These are phyloP conservation scores for Saturnispora kantuleensis DNA, from an alignment of 805 yeast species.

Conservation along the genomic window DNA sequence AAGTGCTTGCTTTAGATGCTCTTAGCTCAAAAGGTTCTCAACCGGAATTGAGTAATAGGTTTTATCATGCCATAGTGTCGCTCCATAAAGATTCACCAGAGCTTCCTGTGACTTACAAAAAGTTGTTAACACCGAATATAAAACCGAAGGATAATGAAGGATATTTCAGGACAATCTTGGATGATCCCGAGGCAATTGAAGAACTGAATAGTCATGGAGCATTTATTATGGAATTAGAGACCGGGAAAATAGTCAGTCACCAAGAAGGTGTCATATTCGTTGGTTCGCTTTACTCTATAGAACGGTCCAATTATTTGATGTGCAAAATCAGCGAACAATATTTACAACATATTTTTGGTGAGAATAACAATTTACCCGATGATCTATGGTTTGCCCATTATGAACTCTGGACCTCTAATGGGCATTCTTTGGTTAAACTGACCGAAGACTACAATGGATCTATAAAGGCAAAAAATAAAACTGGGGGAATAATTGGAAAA, in stretches of 20 bases:
- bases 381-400: conserved; percentile 30
- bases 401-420: conserved; percentile 42
- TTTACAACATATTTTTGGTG: conserved; percentile 34
- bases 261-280: conserved; percentile 43
- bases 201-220: conserved; percentile 38
- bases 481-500: conserved; percentile 38
- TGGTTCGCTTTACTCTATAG: conserved; percentile 40
- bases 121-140: conserved; percentile 25
- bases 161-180: conserved; percentile 16
- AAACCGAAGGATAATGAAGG: conserved; percentile 25
- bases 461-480: conserved; percentile 30
- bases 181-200: conserved; percentile 15
- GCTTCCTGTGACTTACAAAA: conserved; percentile 21
- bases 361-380: conserved; percentile 25
- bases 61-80: conserved; percentile 21
- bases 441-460: conserved; percentile 31
- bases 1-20: conserved; percentile 40
- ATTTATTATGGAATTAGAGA: conserved; percentile 31
- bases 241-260: conserved; percentile 31
- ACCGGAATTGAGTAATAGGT: conserved; percentile 35
- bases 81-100: conserved; percentile 9
- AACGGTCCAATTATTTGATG: conserved; percentile 40
- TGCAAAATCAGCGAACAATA: conserved; percentile 39
- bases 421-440: conserved; percentile 30
- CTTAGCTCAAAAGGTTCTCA: conserved; percentile 33